Evolutionary conservation across 257 asterid species (phyloP).

Genomic region (Penstemon eatonii): DNA sequence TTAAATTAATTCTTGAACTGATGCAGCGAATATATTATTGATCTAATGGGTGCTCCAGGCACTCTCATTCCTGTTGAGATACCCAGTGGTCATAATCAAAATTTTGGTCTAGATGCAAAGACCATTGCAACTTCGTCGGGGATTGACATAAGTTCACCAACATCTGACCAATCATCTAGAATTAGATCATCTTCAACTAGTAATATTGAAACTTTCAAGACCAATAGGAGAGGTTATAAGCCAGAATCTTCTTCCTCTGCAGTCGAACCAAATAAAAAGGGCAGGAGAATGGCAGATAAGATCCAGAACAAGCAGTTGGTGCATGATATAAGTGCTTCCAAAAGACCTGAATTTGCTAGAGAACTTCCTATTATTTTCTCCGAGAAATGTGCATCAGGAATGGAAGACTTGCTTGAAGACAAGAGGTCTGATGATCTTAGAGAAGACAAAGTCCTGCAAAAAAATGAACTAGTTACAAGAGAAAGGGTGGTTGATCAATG

Average conservation of each 20-base stretch:
- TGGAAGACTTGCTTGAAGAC: slow-evolving; percentile 34
- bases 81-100: slow-evolving; percentile 63
- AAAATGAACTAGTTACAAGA: slow-evolving; percentile 31
- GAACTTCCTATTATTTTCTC: slow-evolving; percentile 35
- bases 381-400: slow-evolving; percentile 35
- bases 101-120: slow-evolving; percentile 57
- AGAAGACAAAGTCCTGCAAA: slow-evolving; percentile 38
- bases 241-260: slow-evolving; percentile 40
- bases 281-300: slow-evolving; percentile 29
- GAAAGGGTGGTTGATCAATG: slow-evolving; percentile 37
- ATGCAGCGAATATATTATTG: slow-evolving; percentile 96
- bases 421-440: slow-evolving; percentile 32
- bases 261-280: slow-evolving; percentile 36
- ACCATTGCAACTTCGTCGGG: slow-evolving; percentile 35
- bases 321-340: slow-evolving; percentile 38
- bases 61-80: slow-evolving; percentile 89
- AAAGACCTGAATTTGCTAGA: slow-evolving; percentile 38
- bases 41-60: slow-evolving; percentile 99
- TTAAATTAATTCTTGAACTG: slow-evolving; percentile 25
- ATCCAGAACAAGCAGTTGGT: slow-evolving; percentile 39
- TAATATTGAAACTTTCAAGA: slow-evolving; percentile 34
- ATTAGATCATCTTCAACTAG: slow-evolving; percentile 32
- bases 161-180: slow-evolving; percentile 37
- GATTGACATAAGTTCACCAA: slow-evolving; percentile 33
- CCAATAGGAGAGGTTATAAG: slow-evolving; percentile 29